These are phyloP conservation scores for Candida sp. DNA, from an alignment of 1,139 yeast species.

Conservation along the genomic window DNA sequence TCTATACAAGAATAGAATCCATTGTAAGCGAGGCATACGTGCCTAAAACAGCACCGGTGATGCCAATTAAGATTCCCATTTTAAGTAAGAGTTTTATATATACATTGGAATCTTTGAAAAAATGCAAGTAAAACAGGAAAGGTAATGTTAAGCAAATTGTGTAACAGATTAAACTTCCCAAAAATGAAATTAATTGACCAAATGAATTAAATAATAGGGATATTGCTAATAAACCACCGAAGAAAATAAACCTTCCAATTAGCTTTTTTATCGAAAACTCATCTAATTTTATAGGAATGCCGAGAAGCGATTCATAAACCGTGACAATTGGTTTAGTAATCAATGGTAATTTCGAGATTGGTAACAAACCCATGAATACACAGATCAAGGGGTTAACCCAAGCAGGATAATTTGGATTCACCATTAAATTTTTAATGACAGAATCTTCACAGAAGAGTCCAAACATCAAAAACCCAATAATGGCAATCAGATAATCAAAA, in stretches of 20 bases:
- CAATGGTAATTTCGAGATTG: slow-evolving; percentile 40
- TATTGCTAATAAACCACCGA: slow-evolving; percentile 33
- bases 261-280: slow-evolving; percentile 18
- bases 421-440: slow-evolving; percentile 35
- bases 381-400: slow-evolving; percentile 29
- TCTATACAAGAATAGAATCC: slow-evolving; percentile 2
- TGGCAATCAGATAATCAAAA: slow-evolving; percentile 31
- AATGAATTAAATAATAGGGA: slow-evolving; percentile 70
- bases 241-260: slow-evolving; percentile 19
- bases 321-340: slow-evolving; percentile 38
- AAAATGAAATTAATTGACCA: slow-evolving; percentile 77
- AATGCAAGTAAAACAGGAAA: slow-evolving; percentile 59
- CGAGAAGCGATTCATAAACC: slow-evolving; percentile 29
- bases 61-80: slow-evolving; percentile 43
- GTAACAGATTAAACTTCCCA: slow-evolving; percentile 82
- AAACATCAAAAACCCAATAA: slow-evolving; percentile 40
- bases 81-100: slow-evolving; percentile 37
- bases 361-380: slow-evolving; percentile 36
- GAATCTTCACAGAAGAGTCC: slow-evolving; percentile 36
- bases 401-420: slow-evolving; percentile 28
- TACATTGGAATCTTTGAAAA: slow-evolving; percentile 48
- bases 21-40: slow-evolving; percentile 19
- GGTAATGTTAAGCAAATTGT: slow-evolving; percentile 81
- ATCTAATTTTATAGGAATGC: slow-evolving; percentile 9
- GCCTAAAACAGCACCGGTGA: slow-evolving; percentile 50